Evolutionary conservation across 768 basidiomycete genomes (phyloP).

Genomic region (Lactarius vividus): DNA sequence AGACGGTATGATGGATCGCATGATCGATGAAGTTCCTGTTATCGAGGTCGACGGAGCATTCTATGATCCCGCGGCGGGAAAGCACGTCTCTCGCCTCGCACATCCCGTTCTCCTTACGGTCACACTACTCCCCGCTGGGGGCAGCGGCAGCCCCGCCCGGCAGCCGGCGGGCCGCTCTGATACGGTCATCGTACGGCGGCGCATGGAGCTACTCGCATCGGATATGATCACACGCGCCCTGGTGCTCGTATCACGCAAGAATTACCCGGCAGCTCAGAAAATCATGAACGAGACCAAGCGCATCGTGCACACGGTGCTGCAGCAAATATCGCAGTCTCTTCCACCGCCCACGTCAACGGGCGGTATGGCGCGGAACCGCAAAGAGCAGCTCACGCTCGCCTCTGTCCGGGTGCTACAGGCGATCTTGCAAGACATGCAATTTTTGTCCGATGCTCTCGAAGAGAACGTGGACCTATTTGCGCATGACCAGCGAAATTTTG

Average conservation of each 20-base stretch:
- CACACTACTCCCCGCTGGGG: constrained; percentile 68
- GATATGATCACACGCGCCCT: constrained; percentile 97
- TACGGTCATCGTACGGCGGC: constrained; percentile 84
- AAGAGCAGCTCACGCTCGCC: constrained; percentile 68
- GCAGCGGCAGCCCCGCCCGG: constrained; percentile 33
- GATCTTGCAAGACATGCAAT: constrained; percentile 83
- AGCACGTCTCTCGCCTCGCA: constrained; percentile 83
- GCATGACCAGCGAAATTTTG: constrained; percentile 91
- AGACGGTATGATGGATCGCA: constrained; percentile 91
- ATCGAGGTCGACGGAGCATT: constrained; percentile 95
- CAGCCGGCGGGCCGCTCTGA: constrained; percentile 51
- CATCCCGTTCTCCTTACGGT: constrained; percentile 94
- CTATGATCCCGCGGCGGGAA: constrained; percentile 83
- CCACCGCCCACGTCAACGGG: constrained; percentile 49
- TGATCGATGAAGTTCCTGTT: constrained; percentile 98
- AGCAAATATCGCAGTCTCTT: constrained; percentile 74
- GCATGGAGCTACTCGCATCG: constrained; percentile 94
- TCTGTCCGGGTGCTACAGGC: constrained; percentile 81
- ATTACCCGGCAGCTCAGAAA: constrained; percentile 86
- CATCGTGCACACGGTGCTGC: constrained; percentile 87
- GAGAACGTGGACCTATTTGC: constrained; percentile 92
- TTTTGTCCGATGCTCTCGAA: constrained; percentile 82
- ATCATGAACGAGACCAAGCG: constrained; percentile 89
- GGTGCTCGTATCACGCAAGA: constrained; percentile 87
- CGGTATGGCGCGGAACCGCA: constrained; percentile 63